Evolutionary conservation across 148 eudicot species (phyloP).

Genomic region (Rheum nobile): DNA sequence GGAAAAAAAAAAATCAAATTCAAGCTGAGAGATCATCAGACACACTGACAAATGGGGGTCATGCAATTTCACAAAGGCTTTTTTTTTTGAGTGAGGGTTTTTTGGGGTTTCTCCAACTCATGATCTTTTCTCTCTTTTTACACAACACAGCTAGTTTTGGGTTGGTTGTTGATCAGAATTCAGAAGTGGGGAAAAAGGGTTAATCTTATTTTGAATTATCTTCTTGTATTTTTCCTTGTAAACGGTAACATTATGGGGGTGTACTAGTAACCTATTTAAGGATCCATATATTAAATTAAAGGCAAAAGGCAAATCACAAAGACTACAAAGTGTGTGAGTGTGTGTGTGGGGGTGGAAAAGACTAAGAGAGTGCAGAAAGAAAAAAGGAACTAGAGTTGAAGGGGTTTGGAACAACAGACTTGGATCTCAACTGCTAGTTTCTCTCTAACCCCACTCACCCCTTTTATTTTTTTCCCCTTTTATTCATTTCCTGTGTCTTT

Average conservation of each 20-base stretch:
- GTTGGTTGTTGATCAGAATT: not conserved
- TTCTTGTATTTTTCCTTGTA: not conserved
- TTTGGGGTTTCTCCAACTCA: not conserved
- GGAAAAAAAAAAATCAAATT: not conserved
- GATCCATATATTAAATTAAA: not conserved
- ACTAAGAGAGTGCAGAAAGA: not conserved
- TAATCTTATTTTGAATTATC: not conserved
- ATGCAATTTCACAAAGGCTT: not conserved
- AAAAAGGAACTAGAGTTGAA: not conserved
- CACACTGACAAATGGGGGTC: slow-evolving; percentile 10
- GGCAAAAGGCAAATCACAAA: not conserved
- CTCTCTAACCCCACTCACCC: not conserved
- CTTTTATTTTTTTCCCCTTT: not conserved
- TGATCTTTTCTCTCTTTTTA: not conserved
- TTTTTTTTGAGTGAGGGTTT: not conserved
- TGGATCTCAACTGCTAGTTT: slow-evolving; percentile 4
- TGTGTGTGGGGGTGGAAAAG: not conserved
- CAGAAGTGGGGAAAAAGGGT: not conserved
- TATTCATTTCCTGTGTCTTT: not conserved
- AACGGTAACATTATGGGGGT: not conserved
- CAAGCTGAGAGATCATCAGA: not conserved
- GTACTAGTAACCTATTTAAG: not conserved
- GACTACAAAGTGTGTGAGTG: not conserved
- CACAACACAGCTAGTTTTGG: not conserved
- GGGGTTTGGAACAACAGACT: not conserved